Conservation (phyloP, 208 protist genomes). For the Acanthamoeba royreba region DNA sequence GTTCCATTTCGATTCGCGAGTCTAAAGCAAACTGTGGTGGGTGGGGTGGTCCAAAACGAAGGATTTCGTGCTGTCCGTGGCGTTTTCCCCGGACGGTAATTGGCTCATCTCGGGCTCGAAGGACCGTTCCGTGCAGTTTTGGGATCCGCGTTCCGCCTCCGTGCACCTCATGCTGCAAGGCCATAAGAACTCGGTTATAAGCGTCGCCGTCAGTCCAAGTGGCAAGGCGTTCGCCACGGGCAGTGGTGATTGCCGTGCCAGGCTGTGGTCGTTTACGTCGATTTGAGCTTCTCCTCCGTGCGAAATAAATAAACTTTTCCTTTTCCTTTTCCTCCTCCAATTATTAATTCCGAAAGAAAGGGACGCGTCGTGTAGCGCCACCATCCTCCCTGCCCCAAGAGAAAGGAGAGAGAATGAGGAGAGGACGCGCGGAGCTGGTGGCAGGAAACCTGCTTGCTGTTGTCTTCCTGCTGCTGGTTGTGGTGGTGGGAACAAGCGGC, state of each 20-base stretch:
- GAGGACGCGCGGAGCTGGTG: too few species aligned
- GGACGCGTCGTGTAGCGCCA: too few species aligned
- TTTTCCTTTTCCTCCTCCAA: not conserved
- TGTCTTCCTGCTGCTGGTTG: too few species aligned
- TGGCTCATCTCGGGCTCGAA: slow-evolving; percentile 70
- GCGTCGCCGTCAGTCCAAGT: slow-evolving; percentile 54
- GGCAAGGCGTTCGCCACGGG: slow-evolving; percentile 66
- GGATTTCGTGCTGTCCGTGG: slow-evolving; percentile 69
- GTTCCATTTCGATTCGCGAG: not conserved
- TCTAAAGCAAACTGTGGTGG: not conserved
- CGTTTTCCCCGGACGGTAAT: slow-evolving; percentile 68
- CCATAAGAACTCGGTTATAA: slow-evolving; percentile 76
- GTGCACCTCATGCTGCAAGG: slow-evolving; percentile 65
- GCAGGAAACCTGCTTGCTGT: too few species aligned
- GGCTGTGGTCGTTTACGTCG: slow-evolving; percentile 45
- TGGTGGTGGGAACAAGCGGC: too few species aligned
- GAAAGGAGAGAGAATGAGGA: too few species aligned
- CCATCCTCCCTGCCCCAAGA: too few species aligned
- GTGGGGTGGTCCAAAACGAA: not conserved
- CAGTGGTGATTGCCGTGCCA: slow-evolving; percentile 46
- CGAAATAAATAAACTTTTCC: too few species aligned
- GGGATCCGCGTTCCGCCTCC: slow-evolving; percentile 66
- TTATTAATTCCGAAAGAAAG: too few species aligned
- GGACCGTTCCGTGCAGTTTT: slow-evolving; percentile 78
- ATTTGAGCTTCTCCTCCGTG: not conserved